phyloP scores from a whole-genome alignment of 2,329 filamentous ascomycete species.

The Ceratocystis ficicola region DNA sequence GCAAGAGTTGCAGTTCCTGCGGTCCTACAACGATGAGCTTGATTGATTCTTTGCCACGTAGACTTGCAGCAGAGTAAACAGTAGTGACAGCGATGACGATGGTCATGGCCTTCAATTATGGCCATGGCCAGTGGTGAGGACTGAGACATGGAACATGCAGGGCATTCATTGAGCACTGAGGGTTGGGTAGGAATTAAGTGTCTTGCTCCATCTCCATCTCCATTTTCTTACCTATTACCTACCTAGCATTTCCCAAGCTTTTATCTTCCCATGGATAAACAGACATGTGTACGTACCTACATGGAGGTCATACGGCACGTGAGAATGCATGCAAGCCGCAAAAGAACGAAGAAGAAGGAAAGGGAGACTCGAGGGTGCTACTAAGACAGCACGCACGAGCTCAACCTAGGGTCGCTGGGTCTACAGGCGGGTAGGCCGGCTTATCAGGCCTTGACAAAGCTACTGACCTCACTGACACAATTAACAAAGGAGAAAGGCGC shows the following conservation, averaged over 20 bases:
- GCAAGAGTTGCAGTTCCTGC: background rate
- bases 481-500: background rate
- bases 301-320: conserved; percentile 4
- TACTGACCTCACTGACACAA: background rate
- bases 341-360: background rate
- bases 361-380: background rate
- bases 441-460: background rate
- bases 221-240: background rate
- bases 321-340: conserved; percentile 6
- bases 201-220: background rate
- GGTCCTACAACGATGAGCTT: background rate
- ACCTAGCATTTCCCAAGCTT: too few species aligned
- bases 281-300: conserved; percentile 6
- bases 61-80: background rate
- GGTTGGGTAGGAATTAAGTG: background rate
- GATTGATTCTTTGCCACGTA: conserved; percentile 10
- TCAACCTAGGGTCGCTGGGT: background rate
- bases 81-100: background rate
- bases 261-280: background rate
- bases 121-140: background rate
- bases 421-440: background rate
- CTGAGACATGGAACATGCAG: conserved; percentile 4
- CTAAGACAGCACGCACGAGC: conserved; percentile 7
- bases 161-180: background rate
- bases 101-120: background rate